Evolutionary conservation across 129 eudicot species (phyloP), one percentile per base, ranked within the genome.

Genomic region (Saussurea involucrata): DNA sequence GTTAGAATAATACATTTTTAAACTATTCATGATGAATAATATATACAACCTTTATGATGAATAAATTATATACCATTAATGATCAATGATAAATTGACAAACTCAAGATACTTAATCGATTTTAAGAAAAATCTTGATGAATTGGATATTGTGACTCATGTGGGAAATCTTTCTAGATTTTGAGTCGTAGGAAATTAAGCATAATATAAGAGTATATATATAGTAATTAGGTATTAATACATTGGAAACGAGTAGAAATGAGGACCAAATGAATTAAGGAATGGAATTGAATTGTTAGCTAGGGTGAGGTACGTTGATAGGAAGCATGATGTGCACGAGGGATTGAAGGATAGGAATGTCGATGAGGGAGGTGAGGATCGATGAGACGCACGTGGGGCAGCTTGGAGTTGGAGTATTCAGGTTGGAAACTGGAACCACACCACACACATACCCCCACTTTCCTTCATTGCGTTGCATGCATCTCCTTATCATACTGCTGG

Each of bases 381-480:
- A 81, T 81, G 74, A 81, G 24, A 49, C 22, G 71, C 84, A 81
- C 84, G 79, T 81, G 84, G 80, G 74, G 80, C 75, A 74, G 74
- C 75, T 73, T 80, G 75, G 53, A 73, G 74, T 74, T 80, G 79
- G 69, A 73, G 74, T 68, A 80, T 80, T 73, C 83, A 80, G 73
- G 44, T 80, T 80, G 84, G 80, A 81, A 81, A 81, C 37, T 68
- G 83, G 69, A n/a, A n/a, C n/a, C n/a, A 80, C 78, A 66, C 73
- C 44, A 37, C 44, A 36, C 7, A 36, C 42, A 1, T 3, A 27
- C 73, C 83, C 72, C 83, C 79, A 66, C 79, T 63, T 64, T 22
- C 66, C 73, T 81, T 68, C 80, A 17, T 27, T 27, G 29, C 29
- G 46, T 68, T 80, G 79, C 69, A 55, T 55, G 12, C 63, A 80